phyloP scores from a whole-genome alignment of 2,329 filamentous ascomycete genomes.

The Diaporthe nobilis region DNA sequence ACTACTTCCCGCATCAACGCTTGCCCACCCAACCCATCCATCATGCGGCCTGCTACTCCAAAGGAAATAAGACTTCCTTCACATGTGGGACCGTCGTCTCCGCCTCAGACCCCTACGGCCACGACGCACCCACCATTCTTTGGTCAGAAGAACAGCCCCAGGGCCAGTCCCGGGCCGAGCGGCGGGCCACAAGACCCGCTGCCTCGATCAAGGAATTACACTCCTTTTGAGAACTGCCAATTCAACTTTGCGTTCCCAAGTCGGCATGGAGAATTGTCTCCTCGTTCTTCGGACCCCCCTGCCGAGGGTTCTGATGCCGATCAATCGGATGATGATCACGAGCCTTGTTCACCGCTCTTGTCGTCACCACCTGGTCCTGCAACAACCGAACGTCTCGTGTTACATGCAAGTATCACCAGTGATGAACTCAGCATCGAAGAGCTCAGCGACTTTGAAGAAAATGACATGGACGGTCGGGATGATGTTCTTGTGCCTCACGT shows the following conservation, averaged over 20 bases:
- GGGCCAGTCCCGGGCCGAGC: constrained; percentile 34
- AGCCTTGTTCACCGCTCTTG: constrained; percentile 44
- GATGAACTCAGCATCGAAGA: constrained; percentile 60
- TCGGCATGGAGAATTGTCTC: constrained; percentile 55
- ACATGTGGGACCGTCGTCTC: constrained; percentile 57
- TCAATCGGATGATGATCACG: constrained; percentile 45
- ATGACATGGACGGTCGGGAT: constrained; percentile 57
- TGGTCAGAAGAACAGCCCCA: constrained; percentile 48
- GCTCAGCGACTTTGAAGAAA: constrained; percentile 60
- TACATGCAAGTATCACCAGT: constrained; percentile 42
- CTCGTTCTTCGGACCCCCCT: constrained; percentile 54
- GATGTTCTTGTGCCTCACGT: constrained; percentile 60
- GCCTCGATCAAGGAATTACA: constrained; percentile 48
- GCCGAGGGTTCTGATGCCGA: constrained; percentile 47
- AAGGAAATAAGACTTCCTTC: constrained; percentile 49
- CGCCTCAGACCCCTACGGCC: constrained; percentile 58
- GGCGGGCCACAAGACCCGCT: constrained; percentile 39
- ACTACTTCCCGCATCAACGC: not conserved
- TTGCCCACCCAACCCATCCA: constrained; percentile 35
- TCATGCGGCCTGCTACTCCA: constrained; percentile 55
- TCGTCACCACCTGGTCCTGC: constrained; percentile 30
- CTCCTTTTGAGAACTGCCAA: constrained; percentile 49
- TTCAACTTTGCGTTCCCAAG: constrained; percentile 52
- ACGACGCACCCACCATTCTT: constrained; percentile 49
- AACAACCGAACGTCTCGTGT: not conserved